Evolutionary conservation across 495 filamentous ascomycete genomes (phyloP), one percentile per base, ranked within the genome.

Genomic region (Xylaria grammica): DNA sequence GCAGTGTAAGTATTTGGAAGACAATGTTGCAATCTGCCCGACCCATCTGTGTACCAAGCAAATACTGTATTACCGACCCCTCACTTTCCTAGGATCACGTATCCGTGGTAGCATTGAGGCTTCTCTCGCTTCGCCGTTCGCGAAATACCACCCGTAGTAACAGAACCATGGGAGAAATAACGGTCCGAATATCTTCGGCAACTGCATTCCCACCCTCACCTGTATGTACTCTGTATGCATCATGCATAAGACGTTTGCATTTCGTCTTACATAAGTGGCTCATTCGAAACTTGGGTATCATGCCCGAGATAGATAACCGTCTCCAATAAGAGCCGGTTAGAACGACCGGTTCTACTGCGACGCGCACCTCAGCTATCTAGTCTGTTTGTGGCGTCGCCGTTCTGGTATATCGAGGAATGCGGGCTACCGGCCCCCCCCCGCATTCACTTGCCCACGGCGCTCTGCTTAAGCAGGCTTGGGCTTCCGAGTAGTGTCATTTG

Each of bases 191-290:
- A 2, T 15, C 34, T 24, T 36, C 42, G 42, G 11, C 19, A 10
- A 4, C 19, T 48, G 29, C 5, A 36, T 29, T 2, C 26, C 29
- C 4, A 24, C 20, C 10, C 42, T 20, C 42, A 26, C 44, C 36
- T 59, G 42, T 48, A 34, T 48, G 56, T 42, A 48, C 48, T 42
- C 36, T 59, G 42, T 48, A 34, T 48, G 56, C 56, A 48, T 59
- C n/a, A 11, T 30, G 38, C 38, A 57, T 27, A 26, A 34, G 22
- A 44, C 8, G 17, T 44, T 24, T 57, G 54, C 54, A 17, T 19
- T 29, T 44, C 17, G 17, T 30, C 54, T 17, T 29, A 30, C 6
- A 11, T 22, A 44, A 38, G 40, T 15, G 3, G 40, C 40, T 17
- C 13, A 17, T 3, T 9, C 15, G 40, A 42, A 42, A 15, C 40